These are phyloP conservation scores for Crithidia sp. DNA, from an alignment of 208 protist species.

Conservation along the genomic window DNA sequence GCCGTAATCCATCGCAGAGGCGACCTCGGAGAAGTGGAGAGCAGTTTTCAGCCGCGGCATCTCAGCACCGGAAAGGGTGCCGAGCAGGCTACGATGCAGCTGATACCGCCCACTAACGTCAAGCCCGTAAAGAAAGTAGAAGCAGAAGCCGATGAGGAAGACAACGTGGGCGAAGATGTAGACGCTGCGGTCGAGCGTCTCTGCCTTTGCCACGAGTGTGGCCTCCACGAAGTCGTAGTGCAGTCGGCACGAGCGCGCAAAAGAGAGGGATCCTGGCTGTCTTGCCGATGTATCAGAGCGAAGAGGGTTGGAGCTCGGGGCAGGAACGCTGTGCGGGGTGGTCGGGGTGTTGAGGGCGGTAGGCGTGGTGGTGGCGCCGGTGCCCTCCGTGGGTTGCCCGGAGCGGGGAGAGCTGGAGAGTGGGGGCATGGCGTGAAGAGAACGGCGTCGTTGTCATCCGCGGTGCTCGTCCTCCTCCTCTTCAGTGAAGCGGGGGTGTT, in stretches of 20 bases:
- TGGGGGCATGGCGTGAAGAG: no score
- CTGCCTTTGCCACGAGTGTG: constrained; percentile 22
- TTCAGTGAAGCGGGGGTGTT: no score
- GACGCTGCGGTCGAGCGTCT: constrained; percentile 14
- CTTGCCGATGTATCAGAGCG: background rate
- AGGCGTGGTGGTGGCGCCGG: no score
- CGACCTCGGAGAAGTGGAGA: constrained; percentile 21
- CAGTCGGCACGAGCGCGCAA: constrained; percentile 11
- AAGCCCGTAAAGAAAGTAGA: constrained; percentile 35
- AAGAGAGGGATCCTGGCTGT: background rate
- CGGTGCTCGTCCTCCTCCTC: no score
- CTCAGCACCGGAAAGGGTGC: constrained; percentile 10
- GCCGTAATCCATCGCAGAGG: constrained; percentile 32
- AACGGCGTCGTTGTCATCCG: no score
- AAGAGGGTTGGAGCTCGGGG: background rate
- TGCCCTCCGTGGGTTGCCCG: no score
- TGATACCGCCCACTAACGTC: constrained; percentile 4
- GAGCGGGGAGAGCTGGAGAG: no score
- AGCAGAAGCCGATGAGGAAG: constrained; percentile 36
- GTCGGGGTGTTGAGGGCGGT: no score
- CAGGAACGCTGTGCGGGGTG: no score
- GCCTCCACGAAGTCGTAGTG: constrained; percentile 42
- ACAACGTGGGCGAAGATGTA: constrained; percentile 24
- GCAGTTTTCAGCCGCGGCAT: constrained; percentile 27
- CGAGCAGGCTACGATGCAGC: constrained; percentile 17